phyloP scores from a whole-genome alignment of 768 basidiomycete genomes.

The Lactarius pseudohatsudake region DNA sequence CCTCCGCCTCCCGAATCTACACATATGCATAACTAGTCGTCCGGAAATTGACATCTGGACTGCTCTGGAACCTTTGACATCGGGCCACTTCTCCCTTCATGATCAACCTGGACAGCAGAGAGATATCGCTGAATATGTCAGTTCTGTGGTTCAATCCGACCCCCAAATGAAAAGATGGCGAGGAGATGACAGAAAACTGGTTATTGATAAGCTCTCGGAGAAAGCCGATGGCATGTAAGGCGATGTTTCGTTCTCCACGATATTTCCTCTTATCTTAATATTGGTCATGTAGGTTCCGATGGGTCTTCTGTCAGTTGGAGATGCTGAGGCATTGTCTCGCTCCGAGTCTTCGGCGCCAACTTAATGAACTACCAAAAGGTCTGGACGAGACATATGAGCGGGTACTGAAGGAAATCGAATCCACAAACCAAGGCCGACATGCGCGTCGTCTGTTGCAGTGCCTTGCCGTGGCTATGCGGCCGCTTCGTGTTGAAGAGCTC shows the following conservation, averaged over 20 bases:
- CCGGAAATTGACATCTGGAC: neutral
- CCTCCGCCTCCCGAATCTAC: neutral
- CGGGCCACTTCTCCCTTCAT: neutral
- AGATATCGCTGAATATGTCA: neutral
- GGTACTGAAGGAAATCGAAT: neutral
- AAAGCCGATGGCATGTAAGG: neutral
- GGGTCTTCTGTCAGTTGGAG: neutral
- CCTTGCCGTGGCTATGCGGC: no score
- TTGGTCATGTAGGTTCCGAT: neutral
- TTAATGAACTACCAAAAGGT: neutral
- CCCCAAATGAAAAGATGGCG: neutral
- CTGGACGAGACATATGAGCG: neutral
- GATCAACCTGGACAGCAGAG: neutral
- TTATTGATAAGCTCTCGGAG: neutral
- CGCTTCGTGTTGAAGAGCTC: no score
- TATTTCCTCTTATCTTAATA: neutral
- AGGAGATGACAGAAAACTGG: neutral
- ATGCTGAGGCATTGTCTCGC: neutral
- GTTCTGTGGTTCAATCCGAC: neutral
- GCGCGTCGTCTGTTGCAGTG: no score
- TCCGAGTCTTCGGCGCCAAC: neutral
- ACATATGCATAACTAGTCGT: neutral
- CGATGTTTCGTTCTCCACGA: neutral
- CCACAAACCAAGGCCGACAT: neutral
- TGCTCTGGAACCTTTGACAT: neutral